phyloP scores from a whole-genome alignment of 345 rosid species.

The Murraya paniculata region DNA sequence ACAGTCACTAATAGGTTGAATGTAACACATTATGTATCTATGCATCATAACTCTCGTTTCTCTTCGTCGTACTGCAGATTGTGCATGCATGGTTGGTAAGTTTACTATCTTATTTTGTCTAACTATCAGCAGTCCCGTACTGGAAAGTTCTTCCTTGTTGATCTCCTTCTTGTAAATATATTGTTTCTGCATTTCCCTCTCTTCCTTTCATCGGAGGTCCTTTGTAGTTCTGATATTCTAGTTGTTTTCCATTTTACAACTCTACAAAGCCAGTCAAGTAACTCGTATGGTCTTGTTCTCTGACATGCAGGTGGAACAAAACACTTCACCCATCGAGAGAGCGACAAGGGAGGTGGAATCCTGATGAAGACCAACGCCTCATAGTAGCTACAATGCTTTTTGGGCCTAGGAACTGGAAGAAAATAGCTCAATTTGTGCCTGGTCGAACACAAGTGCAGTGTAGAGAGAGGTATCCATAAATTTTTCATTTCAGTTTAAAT shows the following conservation, averaged over 20 bases:
- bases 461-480: constrained; percentile 61
- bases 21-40: not conserved
- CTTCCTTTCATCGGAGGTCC: not conserved
- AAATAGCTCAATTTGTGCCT: constrained; percentile 75
- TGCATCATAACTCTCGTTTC: not conserved
- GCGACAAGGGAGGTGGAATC: constrained; percentile 59
- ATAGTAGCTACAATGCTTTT: constrained; percentile 78
- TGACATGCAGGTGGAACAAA: constrained; percentile 70
- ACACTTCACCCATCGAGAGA: constrained; percentile 57
- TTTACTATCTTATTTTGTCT: not conserved
- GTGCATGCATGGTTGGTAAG: not conserved
- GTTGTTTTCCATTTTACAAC: not conserved
- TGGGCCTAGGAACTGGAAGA: constrained; percentile 79
- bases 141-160: not conserved
- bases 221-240: not conserved
- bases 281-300: not conserved
- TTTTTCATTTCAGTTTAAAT: constrained; percentile 1
- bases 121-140: not conserved
- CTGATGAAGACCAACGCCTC: constrained; percentile 67
- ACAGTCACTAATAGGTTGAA: not conserved
- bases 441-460: constrained; percentile 80
- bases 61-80: not conserved
- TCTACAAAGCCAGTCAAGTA: not conserved
- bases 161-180: not conserved
- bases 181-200: not conserved